These are phyloP conservation scores for Mikania micrantha DNA, from an alignment of 129 eudicot species.

Conservation along the genomic window DNA sequence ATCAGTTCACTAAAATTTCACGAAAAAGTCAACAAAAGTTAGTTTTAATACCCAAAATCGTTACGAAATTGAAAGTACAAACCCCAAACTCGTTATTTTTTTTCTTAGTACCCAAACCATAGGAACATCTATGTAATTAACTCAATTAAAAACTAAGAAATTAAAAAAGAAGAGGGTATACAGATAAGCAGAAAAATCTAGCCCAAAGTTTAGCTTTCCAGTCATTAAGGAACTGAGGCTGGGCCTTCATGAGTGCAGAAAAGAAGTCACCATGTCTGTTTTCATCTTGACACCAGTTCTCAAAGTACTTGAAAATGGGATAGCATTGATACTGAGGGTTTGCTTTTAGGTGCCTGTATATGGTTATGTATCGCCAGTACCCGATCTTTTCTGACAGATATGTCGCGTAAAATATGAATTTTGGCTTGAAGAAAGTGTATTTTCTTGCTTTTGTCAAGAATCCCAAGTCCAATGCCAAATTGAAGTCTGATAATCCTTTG, in stretches of 20 bases:
- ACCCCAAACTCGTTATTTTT: too few relatives aligned
- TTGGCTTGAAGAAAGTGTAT: slow-evolving; percentile 96
- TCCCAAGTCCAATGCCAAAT: slow-evolving; percentile 92
- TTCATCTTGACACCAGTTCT: slow-evolving; percentile 99
- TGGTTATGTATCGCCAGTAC: slow-evolving; percentile 98
- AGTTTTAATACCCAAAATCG: too few relatives aligned
- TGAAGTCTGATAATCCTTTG: slow-evolving; percentile 96
- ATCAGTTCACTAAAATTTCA: too few relatives aligned
- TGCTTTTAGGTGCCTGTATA: slow-evolving; percentile 82
- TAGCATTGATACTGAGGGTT: slow-evolving; percentile 92
- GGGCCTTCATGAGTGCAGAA: slow-evolving; percentile 97
- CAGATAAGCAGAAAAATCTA: slow-evolving; percentile 96
- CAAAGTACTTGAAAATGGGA: slow-evolving; percentile 92
- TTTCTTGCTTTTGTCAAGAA: slow-evolving; percentile 95
- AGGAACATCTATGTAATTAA: too few relatives aligned
- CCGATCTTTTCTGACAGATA: slow-evolving; percentile 97
- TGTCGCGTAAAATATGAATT: slow-evolving; percentile 96
- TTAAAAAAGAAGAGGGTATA: slow-evolving; percentile 16
- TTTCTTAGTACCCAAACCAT: too few relatives aligned
- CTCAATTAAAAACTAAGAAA: not conserved
- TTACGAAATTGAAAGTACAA: too few relatives aligned
- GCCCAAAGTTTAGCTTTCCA: slow-evolving; percentile 99
- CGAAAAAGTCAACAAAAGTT: too few relatives aligned
- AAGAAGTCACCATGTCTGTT: slow-evolving; percentile 97
- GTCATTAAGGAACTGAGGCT: slow-evolving; percentile 95